These are phyloP conservation scores for Plantago coronopus DNA, from an alignment of 305 asterid species.

Conservation along the genomic window DNA sequence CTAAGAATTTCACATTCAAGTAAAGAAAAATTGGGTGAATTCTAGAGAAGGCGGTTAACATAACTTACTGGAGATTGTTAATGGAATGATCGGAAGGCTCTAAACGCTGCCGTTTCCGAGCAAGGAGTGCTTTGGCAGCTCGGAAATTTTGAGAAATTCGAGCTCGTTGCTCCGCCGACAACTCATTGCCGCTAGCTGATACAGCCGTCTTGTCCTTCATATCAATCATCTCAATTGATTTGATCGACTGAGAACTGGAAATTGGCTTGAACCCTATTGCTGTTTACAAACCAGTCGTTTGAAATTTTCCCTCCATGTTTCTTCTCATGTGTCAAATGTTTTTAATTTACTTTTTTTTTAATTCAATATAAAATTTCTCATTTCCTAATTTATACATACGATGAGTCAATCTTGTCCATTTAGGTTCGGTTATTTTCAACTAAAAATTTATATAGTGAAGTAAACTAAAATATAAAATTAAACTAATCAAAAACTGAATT, in stretches of 20 bases:
- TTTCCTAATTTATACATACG: too few species aligned
- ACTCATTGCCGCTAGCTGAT: slow-evolving; percentile 38
- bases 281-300: too few species aligned
- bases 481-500: too few species aligned
- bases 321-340: too few species aligned
- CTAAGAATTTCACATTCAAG: neutral
- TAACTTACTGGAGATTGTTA: slow-evolving; percentile 35
- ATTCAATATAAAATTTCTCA: too few species aligned
- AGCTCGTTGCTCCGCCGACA: slow-evolving; percentile 76
- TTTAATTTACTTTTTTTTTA: too few species aligned
- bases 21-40: neutral
- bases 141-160: slow-evolving; percentile 75
- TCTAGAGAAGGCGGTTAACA: neutral
- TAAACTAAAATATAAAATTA: too few species aligned
- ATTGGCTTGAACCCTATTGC: neutral
- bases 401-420: too few species aligned
- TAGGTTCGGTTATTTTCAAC: too few species aligned
- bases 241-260: slow-evolving; percentile 8
- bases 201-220: slow-evolving; percentile 51
- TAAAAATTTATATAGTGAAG: too few species aligned
- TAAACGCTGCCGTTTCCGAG: slow-evolving; percentile 62
- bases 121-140: slow-evolving; percentile 80
- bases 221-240: slow-evolving; percentile 36
- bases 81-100: slow-evolving; percentile 22
- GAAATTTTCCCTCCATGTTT: too few species aligned